Evolutionary conservation across 768 basidiomycete genomes (phyloP).

Genomic region (Boletus pseudopeckii): DNA sequence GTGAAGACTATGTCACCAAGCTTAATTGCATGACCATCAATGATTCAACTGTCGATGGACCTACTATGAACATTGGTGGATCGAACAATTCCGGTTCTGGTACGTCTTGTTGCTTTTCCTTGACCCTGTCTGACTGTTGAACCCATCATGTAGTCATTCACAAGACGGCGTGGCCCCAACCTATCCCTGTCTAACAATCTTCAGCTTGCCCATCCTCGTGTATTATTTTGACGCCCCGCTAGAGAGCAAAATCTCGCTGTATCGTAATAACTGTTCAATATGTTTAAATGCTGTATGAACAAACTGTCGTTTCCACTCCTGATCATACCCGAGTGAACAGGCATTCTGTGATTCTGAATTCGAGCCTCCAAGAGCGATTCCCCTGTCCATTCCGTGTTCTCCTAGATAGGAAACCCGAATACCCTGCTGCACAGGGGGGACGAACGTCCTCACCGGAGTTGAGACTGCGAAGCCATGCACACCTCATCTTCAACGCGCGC

Average conservation of each 20-base stretch:
- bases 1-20: neutral
- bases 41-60: neutral
- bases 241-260: neutral
- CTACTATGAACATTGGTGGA: conserved; percentile 9
- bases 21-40: neutral
- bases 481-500: too few relatives aligned
- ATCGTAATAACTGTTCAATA: neutral
- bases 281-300: neutral
- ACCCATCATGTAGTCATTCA: conserved; percentile 9
- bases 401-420: neutral
- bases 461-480: too few relatives aligned
- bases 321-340: neutral
- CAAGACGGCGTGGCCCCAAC: neutral
- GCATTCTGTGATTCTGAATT: neutral
- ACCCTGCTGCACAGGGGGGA: too few relatives aligned
- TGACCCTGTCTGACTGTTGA: neutral
- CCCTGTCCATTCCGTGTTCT: too few relatives aligned
- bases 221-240: neutral
- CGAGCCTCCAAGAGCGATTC: neutral
- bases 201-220: neutral
- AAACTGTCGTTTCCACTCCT: too few relatives aligned
- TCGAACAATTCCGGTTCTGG: conserved; percentile 5
- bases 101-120: neutral
- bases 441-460: too few relatives aligned
- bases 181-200: neutral